Evolutionary conservation across 179 eudicot species (phyloP).

Genomic region (Spergularia azorica): DNA sequence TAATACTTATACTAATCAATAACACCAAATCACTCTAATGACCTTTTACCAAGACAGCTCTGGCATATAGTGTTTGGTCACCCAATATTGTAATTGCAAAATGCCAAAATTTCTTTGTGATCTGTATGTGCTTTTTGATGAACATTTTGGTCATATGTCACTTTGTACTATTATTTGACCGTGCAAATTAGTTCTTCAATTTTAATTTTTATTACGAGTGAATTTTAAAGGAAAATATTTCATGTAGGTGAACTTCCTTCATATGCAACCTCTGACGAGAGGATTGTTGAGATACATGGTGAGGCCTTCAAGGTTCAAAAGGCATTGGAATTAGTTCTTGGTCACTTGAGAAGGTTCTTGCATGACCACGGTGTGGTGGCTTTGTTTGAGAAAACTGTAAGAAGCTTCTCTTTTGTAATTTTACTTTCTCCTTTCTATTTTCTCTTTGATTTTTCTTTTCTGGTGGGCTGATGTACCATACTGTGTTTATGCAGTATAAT

Average conservation of each 20-base stretch:
- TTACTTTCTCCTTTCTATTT: background rate
- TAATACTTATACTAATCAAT: no score
- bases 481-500: slow-evolving; percentile 46
- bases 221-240: slow-evolving; percentile 6
- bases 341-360: slow-evolving; percentile 85
- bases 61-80: no score
- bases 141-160: background rate
- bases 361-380: slow-evolving; percentile 85
- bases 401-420: slow-evolving; percentile 16
- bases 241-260: slow-evolving; percentile 52
- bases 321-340: slow-evolving; percentile 73
- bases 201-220: slow-evolving; percentile 9
- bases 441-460: background rate
- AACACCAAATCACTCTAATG: no score
- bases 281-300: slow-evolving; percentile 82
- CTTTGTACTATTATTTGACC: background rate
- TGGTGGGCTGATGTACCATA: slow-evolving; percentile 15
- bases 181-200: background rate
- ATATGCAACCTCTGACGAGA: slow-evolving; percentile 70
- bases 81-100: no score
- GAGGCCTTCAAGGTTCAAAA: slow-evolving; percentile 75
- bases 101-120: no score
- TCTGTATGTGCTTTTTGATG: no score
- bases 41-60: no score
- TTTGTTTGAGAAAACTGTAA: slow-evolving; percentile 76